Conservation (phyloP, 148 eudicot genomes). For the Camellia japonica region DNA sequence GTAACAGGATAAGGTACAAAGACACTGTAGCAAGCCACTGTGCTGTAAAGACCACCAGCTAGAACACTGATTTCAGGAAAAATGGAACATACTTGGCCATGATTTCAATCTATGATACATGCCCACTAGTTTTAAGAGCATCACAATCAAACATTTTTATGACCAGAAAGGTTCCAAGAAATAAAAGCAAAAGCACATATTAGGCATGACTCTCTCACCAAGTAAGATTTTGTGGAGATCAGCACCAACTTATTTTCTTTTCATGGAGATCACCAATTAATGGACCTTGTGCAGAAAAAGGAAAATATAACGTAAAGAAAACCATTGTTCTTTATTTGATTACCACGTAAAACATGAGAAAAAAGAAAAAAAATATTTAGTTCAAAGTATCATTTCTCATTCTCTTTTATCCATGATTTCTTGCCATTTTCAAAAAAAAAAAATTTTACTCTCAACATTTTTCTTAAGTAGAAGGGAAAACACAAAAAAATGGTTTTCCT, state of each 20-base stretch:
- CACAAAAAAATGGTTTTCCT: not conserved
- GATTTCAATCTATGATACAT: not conserved
- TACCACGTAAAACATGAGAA: not conserved
- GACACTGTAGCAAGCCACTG: not conserved
- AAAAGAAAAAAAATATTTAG: not conserved
- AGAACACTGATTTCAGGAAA: not conserved
- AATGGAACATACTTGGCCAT: not conserved
- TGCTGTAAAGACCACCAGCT: not conserved
- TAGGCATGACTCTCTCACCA: not conserved
- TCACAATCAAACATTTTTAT: not conserved
- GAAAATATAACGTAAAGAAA: not conserved
- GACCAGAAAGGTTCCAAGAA: not conserved
- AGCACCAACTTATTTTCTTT: not conserved
- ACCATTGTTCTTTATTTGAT: not conserved
- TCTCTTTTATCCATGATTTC: not conserved
- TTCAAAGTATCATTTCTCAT: not conserved
- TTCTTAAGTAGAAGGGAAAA: too few species aligned
- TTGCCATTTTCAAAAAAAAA: too few species aligned
- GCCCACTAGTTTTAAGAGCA: not conserved
- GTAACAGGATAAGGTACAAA: not conserved
- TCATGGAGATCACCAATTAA: not conserved
- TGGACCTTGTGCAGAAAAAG: not conserved
- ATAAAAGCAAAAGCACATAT: not conserved
- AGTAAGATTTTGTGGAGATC: not conserved
- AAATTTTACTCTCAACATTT: not conserved